phyloP scores from a whole-genome alignment of 2,329 filamentous ascomycete species.

The Fulvia fulva region DNA sequence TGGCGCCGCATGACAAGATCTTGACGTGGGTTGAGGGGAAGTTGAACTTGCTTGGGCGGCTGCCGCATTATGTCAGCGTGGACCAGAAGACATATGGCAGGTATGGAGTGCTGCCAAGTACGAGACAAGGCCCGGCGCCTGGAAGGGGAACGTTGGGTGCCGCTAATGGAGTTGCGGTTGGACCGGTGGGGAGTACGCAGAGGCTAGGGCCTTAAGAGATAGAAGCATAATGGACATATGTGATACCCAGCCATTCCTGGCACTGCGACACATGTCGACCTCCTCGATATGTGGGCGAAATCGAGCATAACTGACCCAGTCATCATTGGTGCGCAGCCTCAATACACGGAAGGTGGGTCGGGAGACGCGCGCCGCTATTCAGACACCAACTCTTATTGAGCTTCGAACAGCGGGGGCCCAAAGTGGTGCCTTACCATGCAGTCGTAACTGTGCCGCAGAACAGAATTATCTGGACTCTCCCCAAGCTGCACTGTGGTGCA shows the following conservation, averaged over 20 bases:
- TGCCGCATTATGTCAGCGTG: constrained; percentile 90
- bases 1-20: constrained; percentile 84
- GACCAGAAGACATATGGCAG: constrained; percentile 95
- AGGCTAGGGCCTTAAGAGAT: constrained; percentile 63
- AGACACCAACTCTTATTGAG: not conserved
- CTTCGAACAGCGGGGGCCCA: not conserved
- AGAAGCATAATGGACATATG: not conserved
- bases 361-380: not conserved
- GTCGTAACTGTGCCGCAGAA: too few relatives aligned
- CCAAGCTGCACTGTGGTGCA: too few relatives aligned
- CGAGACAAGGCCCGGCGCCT: constrained; percentile 20
- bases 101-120: constrained; percentile 75
- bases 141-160: constrained; percentile 28
- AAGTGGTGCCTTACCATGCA: too few relatives aligned
- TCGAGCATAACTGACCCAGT: too few relatives aligned
- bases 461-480: too few relatives aligned
- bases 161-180: constrained; percentile 46
- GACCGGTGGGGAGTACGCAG: constrained; percentile 62
- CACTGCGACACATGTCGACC: not conserved
- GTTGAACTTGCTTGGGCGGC: constrained; percentile 73
- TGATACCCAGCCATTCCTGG: not conserved
- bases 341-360: not conserved
- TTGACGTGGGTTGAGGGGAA: constrained; percentile 86
- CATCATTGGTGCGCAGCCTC: not conserved
- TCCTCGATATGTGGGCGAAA: too few relatives aligned